Conservation (phyloP, 2,329 filamentous ascomycete species). For the Hypoxylon sp. region DNA sequence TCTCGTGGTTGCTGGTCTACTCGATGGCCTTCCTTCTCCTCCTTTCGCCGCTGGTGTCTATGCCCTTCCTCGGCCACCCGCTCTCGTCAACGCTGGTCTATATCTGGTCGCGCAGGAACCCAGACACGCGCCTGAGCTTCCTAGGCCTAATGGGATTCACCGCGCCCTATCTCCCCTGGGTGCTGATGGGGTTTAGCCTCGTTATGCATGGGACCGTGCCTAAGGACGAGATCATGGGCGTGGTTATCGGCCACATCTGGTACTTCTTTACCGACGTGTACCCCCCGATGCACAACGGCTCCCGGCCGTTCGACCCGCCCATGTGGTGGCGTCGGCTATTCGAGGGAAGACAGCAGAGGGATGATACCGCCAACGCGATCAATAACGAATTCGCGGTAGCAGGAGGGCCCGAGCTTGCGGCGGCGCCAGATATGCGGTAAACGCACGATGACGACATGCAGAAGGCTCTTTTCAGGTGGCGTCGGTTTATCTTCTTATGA, state of each 20-base stretch:
- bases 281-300: conserved; percentile 85
- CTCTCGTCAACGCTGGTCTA: conserved; percentile 94
- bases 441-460: too few species aligned
- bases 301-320: conserved; percentile 87
- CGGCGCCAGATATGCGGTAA: conserved; percentile 49
- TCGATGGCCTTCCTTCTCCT: conserved; percentile 79
- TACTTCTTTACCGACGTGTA: conserved; percentile 99
- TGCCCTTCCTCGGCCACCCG: conserved; percentile 93
- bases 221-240: conserved; percentile 95
- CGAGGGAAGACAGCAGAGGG: conserved; percentile 60
- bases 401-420: conserved; percentile 65
- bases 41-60: conserved; percentile 85
- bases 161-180: conserved; percentile 95
- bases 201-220: conserved; percentile 89
- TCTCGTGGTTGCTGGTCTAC: conserved; percentile 93
- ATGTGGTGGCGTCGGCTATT: conserved; percentile 89
- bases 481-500: conserved; percentile 7
- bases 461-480: too few species aligned
- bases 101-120: conserved; percentile 96
- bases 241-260: conserved; percentile 94
- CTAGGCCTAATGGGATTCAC: conserved; percentile 89
- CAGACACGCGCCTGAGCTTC: conserved; percentile 88
- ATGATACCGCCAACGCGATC: conserved; percentile 61
- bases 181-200: conserved; percentile 90
- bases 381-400: conserved; percentile 71